phyloP scores from a whole-genome alignment of 176 grass and related monocot species.

The Aegilops bicornis region DNA sequence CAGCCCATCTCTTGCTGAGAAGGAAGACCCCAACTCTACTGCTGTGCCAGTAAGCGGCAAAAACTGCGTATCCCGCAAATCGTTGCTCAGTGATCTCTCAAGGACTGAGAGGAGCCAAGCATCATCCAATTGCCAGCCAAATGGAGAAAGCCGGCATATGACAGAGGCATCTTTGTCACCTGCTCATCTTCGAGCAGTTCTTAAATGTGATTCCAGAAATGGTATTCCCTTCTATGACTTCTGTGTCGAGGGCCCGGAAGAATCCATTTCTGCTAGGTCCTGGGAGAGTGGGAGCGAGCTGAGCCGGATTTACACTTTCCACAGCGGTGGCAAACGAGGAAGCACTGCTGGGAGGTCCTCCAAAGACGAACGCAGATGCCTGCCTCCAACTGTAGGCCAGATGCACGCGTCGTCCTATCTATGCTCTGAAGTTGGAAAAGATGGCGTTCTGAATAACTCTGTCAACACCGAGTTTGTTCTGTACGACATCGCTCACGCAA shows the following conservation, averaged over 20 bases:
- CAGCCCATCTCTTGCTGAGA: conserved; percentile 27
- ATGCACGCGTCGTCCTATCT: conserved; percentile 87
- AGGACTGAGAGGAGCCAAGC: conserved; percentile 43
- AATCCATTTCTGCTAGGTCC: conserved; percentile 73
- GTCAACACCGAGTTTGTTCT: conserved; percentile 75
- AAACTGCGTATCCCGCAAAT: conserved; percentile 48
- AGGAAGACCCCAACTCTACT: conserved; percentile 19
- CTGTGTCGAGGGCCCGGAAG: conserved; percentile 50
- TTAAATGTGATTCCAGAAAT: conserved; percentile 70
- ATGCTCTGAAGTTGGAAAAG: conserved; percentile 74
- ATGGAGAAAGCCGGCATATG: conserved; percentile 31
- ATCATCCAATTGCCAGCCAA: conserved; percentile 19
- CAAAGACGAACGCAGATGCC: conserved; percentile 46
- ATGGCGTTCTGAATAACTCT: conserved; percentile 62
- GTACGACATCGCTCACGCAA: conserved; percentile 81
- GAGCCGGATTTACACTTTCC: conserved; percentile 91
- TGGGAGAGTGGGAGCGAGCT: conserved; percentile 79
- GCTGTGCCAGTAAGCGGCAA: conserved; percentile 9
- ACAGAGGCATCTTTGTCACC: conserved; percentile 42
- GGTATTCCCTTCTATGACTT: conserved; percentile 62
- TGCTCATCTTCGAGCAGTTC: conserved; percentile 76
- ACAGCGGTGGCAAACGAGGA: conserved; percentile 54
- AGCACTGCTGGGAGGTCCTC: conserved; percentile 58
- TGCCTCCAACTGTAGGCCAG: conserved; percentile 68
- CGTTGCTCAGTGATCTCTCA: conserved; percentile 70